phyloP scores from a whole-genome alignment of 2,329 filamentous ascomycete species.

The Colletotrichum zoysiae region DNA sequence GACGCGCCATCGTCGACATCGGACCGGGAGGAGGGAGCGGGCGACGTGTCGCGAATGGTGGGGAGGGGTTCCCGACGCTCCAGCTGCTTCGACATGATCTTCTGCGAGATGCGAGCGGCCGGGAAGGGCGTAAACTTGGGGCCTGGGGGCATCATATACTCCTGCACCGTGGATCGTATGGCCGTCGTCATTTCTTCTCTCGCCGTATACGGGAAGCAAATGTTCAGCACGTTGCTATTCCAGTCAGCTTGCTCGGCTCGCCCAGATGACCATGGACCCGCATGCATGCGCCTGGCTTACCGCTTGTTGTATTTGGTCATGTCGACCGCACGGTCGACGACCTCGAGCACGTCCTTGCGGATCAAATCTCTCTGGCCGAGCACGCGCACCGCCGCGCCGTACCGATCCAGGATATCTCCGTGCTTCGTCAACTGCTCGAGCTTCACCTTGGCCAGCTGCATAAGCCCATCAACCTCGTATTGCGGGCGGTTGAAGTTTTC shows the following conservation, averaged over 20 bases:
- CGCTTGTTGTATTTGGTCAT: conserved; percentile 89
- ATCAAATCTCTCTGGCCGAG: conserved; percentile 88
- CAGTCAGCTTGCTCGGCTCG: conserved; percentile 41
- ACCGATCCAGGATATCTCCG: conserved; percentile 91
- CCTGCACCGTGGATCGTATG: conserved; percentile 86
- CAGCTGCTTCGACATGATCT: conserved; percentile 79
- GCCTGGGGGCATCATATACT: conserved; percentile 81
- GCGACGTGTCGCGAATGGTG: conserved; percentile 63
- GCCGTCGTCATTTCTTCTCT: conserved; percentile 94
- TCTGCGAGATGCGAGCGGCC: conserved; percentile 86
- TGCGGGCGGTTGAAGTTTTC: conserved; percentile 98
- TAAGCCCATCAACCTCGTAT: conserved; percentile 95
- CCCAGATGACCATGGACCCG: not conserved
- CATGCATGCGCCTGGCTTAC: conserved; percentile 56
- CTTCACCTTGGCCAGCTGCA: conserved; percentile 98
- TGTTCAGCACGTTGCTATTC: conserved; percentile 76
- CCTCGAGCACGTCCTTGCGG: conserved; percentile 87
- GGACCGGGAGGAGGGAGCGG: conserved; percentile 59
- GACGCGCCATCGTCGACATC: conserved; percentile 66
- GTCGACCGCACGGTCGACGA: conserved; percentile 86
- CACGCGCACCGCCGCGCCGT: conserved; percentile 88
- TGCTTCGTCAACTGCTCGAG: conserved; percentile 92
- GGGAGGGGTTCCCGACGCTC: conserved; percentile 60
- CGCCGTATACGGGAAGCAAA: conserved; percentile 98
- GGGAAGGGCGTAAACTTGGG: conserved; percentile 81